Percentiles rank a stretch among this genome's conserved stretches.
These are phyloP conservation scores for Neurospora sp. DNA, from an alignment of 495 filamentous ascomycete genomes.

Conservation along the genomic window DNA sequence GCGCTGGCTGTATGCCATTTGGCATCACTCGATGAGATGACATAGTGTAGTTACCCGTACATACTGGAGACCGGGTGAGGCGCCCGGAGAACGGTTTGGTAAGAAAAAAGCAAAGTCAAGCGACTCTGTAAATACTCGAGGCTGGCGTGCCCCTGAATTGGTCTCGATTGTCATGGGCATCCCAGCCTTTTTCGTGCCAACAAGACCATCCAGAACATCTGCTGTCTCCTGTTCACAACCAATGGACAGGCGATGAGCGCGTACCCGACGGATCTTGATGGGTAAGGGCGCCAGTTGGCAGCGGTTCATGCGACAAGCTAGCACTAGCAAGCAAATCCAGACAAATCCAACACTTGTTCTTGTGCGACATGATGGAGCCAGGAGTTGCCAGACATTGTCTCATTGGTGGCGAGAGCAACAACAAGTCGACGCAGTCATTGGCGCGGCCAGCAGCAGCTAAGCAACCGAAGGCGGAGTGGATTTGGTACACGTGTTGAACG, in stretches of 20 bases:
- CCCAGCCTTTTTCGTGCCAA: background rate
- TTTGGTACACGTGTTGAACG: background rate
- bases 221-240: background rate
- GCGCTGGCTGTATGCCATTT: conserved; percentile 18
- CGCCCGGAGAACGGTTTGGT: background rate
- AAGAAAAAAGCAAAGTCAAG: background rate
- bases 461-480: background rate
- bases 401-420: background rate
- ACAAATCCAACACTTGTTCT: background rate
- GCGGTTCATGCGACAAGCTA: background rate
- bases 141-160: background rate
- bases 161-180: background rate
- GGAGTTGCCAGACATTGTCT: background rate
- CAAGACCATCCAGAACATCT: background rate
- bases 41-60: conserved; percentile 10
- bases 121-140: background rate
- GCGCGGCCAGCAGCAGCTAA: background rate
- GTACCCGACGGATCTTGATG: background rate
- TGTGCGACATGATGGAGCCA: background rate
- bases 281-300: background rate
- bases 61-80: background rate
- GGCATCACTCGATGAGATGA: conserved; percentile 20
- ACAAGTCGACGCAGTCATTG: background rate
- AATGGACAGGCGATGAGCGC: background rate
- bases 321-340: background rate